These are phyloP conservation scores for Suillus subaureus DNA, from an alignment of 768 basidiomycete genomes.

Conservation along the genomic window DNA sequence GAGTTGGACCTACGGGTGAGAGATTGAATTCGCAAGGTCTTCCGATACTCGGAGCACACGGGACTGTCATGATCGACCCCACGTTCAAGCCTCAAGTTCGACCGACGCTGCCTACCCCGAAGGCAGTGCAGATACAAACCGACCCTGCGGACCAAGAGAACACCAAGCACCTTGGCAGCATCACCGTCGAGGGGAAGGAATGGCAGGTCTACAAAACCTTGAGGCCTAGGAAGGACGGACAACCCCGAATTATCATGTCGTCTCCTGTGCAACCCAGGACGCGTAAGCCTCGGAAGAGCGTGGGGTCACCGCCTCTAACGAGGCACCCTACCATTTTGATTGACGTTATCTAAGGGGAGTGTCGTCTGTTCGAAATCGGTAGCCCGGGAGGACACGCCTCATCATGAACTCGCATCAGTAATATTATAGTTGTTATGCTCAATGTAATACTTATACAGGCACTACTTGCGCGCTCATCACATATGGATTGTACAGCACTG, in stretches of 20 bases:
- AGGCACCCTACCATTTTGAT: background rate
- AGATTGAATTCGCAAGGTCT: slow-evolving; percentile 20
- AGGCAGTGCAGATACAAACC: background rate
- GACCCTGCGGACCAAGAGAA: slow-evolving; percentile 2
- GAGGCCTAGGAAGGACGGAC: slow-evolving; percentile 5
- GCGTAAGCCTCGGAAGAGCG: background rate
- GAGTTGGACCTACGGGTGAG: slow-evolving; percentile 25
- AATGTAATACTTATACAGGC: background rate
- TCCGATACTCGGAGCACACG: slow-evolving; percentile 23
- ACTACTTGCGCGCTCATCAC: background rate
- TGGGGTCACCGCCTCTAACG: background rate
- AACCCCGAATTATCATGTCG: slow-evolving; percentile 5
- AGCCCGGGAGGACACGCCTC: background rate
- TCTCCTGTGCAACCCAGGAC: background rate
- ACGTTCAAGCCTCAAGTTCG: slow-evolving; percentile 5
- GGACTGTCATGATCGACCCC: slow-evolving; percentile 13
- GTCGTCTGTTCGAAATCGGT: background rate
- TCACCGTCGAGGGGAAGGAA: slow-evolving; percentile 8
- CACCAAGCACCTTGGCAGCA: slow-evolving; percentile 7
- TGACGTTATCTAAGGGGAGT: background rate
- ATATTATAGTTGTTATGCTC: background rate
- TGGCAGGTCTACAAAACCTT: slow-evolving; percentile 7
- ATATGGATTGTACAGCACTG: background rate
- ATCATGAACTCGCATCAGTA: background rate
- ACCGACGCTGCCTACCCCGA: background rate